A percentile compares a stretch with the other conserved stretches of the same genome.
These are phyloP conservation scores for Coniochaeta pulveracea DNA, from an alignment of 2,329 filamentous ascomycete genomes.

Conservation along the genomic window DNA sequence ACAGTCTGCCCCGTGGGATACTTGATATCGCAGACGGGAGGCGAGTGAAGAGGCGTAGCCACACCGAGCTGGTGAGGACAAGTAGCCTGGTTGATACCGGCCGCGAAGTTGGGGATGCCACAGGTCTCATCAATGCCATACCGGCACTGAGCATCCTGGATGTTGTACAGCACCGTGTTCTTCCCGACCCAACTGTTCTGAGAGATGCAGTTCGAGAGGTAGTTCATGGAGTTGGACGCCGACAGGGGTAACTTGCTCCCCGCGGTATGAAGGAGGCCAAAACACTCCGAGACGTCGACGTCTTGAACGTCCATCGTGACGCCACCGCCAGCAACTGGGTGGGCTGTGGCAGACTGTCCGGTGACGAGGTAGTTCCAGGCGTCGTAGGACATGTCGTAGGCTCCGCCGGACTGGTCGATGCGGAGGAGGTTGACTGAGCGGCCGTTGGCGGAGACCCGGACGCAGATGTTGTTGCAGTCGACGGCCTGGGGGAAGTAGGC, in stretches of 20 bases:
- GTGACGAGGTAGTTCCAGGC: constrained; percentile 48
- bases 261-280: constrained; percentile 34
- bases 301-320: constrained; percentile 38
- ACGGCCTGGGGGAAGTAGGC: constrained; percentile 47
- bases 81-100: constrained; percentile 41
- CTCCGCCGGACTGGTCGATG: constrained; percentile 43
- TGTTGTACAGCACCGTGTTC: constrained; percentile 42
- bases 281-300: constrained; percentile 35
- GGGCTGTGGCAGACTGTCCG: constrained; percentile 32
- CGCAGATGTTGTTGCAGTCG: constrained; percentile 44
- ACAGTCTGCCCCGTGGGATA: constrained; percentile 32
- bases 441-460: constrained; percentile 36
- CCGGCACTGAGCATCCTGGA: constrained; percentile 36
- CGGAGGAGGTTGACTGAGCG: constrained; percentile 45
- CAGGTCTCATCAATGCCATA: constrained; percentile 40
- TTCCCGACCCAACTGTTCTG: constrained; percentile 37
- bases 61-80: constrained; percentile 33
- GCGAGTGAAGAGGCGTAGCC: constrained; percentile 14
- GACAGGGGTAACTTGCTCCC: constrained; percentile 39
- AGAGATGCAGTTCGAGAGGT: constrained; percentile 32
- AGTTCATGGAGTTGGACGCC: constrained; percentile 47
- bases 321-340: constrained; percentile 36
- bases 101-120: constrained; percentile 31
- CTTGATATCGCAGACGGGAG: constrained; percentile 35
- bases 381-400: constrained; percentile 47